Percentiles rank a stretch among this genome's conserved stretches.
phyloP scores from a whole-genome alignment of 352 stramenopile species.

The Globisporangium nagaii region DNA sequence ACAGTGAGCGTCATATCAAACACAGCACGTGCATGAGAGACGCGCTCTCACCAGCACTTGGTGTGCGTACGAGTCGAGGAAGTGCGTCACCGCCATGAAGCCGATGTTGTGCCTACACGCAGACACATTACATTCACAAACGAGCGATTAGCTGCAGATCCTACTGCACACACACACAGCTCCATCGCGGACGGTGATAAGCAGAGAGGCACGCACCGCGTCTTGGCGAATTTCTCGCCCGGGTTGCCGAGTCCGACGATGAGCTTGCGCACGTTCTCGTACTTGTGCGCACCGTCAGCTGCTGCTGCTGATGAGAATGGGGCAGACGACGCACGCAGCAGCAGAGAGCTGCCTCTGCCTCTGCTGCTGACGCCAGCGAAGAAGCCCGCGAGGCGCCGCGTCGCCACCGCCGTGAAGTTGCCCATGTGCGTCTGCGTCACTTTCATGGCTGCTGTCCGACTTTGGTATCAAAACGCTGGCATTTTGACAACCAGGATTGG shows the following conservation, averaged over 20 bases:
- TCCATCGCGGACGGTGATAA: not conserved
- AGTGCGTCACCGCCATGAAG: constrained; percentile 54
- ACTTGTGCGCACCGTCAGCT: constrained; percentile 20
- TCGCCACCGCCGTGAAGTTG: not conserved
- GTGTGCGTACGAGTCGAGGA: constrained; percentile 58
- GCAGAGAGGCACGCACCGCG: constrained; percentile 30
- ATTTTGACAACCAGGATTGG: too few species aligned
- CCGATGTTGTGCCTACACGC: constrained; percentile 72
- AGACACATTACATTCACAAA: not conserved
- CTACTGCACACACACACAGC: not conserved
- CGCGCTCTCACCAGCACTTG: constrained; percentile 41
- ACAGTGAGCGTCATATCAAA: not conserved
- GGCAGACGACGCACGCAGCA: not conserved
- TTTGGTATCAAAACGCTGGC: too few species aligned
- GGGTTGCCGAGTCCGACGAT: constrained; percentile 84
- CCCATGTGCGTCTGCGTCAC: constrained; percentile 7
- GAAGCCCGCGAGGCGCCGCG: not conserved
- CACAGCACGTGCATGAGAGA: not conserved
- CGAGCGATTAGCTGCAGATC: not conserved
- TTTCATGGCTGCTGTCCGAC: too few species aligned
- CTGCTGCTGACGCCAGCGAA: not conserved
- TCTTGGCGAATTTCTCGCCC: constrained; percentile 75
- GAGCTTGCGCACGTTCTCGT: constrained; percentile 72
- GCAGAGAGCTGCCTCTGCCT: not conserved
- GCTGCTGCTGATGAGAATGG: not conserved